Percentiles rank a stretch among this genome's conserved stretches.
These are phyloP conservation scores for Neurospora sp. DNA, from an alignment of 495 filamentous ascomycete genomes.

Conservation along the genomic window DNA sequence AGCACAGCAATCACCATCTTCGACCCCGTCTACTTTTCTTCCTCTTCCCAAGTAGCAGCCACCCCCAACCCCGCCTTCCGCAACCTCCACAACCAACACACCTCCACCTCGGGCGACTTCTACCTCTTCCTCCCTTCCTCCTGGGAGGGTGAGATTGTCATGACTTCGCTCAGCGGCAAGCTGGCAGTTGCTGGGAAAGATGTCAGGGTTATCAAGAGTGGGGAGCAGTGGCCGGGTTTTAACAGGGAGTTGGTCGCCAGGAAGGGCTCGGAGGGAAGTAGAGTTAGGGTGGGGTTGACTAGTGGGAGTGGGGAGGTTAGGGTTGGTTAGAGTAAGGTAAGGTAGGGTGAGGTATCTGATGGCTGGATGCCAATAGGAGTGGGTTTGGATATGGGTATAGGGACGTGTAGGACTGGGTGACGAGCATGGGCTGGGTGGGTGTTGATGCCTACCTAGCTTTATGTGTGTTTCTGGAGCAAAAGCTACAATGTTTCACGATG, in stretches of 20 bases:
- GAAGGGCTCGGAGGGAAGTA: constrained; percentile 27
- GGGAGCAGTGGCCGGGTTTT: constrained; percentile 20
- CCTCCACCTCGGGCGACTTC: constrained; percentile 25
- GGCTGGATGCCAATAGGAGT: background rate
- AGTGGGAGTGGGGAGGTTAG: constrained; percentile 21
- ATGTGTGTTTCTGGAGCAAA: no score
- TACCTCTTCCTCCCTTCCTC: constrained; percentile 22
- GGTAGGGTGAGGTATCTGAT: background rate
- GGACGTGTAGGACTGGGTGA: background rate
- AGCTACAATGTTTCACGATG: no score
- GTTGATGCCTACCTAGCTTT: no score
- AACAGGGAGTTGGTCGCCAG: constrained; percentile 20
- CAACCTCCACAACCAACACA: constrained; percentile 21
- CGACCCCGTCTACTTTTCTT: constrained; percentile 25
- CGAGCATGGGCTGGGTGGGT: no score
- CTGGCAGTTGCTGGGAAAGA: constrained; percentile 23
- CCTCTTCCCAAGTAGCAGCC: background rate
- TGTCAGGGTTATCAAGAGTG: constrained; percentile 20
- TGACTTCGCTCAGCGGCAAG: constrained; percentile 19
- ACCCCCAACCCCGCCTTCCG: constrained; percentile 2
- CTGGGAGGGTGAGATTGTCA: constrained; percentile 31
- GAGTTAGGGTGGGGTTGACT: constrained; percentile 11
- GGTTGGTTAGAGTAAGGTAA: constrained; percentile 15
- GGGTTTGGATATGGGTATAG: background rate
- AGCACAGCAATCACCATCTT: constrained; percentile 16